Evolutionary conservation across 371 early-diverging fungal species (phyloP), one percentile per base, ranked within the genome.

Genomic region (Mortierella sp.): DNA sequence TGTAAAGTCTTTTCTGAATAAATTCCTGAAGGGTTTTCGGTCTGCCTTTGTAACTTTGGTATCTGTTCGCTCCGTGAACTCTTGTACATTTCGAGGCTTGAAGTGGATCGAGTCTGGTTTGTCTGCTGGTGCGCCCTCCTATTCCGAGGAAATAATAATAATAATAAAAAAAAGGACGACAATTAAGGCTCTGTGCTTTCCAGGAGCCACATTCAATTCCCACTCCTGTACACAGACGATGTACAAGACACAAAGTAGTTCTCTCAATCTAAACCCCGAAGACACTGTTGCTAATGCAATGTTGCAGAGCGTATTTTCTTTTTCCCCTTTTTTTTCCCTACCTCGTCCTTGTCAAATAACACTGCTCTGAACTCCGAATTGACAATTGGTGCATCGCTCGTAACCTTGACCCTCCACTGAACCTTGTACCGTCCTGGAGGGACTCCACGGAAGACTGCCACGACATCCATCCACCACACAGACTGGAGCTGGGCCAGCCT

Each of bases 391-490:
- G 70, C 81, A 5, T 81, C 76, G 64, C 76, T 75, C 8, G 73
- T 75, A 10, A 73, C 64, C 18, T 60, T 72, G 64, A 81, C 43
- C 35, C 81, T 35, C 81, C 81, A 81, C 24, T 70, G 81, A 47
- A 76, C 62, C 60, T 72, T 75, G 73, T 81, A 81, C 5, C 73
- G 68, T 5, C 81, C 81, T 10, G 68, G 69, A 5, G 76, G 81
- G 5, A 81, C 81, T 28, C 76, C 73, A 32, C 37, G 40, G 16
- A 81, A 70, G 18, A 64, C 35, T 0, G 64, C 70, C 0, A n/a
- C 51, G 5, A 85, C 84, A 74, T 84, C 83, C 69, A 86, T 72
- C 80, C 79, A 78, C 65, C 84, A 84, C 20, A 86, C 83, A 22
- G 85, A 84, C 24, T 72, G 51, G 24, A 86, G 55, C 28, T 83